Evolutionary conservation across 1,284 basidiomycete genomes (phyloP).

Genomic region (Farysia itapuensis): DNA sequence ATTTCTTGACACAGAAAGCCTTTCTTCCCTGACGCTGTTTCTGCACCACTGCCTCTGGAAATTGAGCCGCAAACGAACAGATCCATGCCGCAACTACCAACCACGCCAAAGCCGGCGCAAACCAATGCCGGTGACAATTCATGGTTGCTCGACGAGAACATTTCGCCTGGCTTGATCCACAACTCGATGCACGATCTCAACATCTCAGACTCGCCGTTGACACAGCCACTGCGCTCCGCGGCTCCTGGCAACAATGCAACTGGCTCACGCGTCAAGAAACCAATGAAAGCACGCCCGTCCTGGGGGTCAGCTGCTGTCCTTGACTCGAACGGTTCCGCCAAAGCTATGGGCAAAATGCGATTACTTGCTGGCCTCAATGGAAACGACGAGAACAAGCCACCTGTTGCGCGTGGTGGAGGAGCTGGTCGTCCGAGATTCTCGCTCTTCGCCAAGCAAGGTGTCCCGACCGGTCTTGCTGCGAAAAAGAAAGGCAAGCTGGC

Average conservation of each 20-base stretch:
- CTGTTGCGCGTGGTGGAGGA: constrained; percentile 12
- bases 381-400: constrained; percentile 31
- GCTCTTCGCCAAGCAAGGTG: constrained; percentile 35
- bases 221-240: constrained; percentile 7
- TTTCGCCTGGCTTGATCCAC: constrained; percentile 20
- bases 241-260: constrained; percentile 6
- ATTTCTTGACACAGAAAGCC: too few relatives aligned
- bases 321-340: constrained; percentile 17
- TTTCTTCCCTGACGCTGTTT: too few relatives aligned
- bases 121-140: constrained; percentile 19
- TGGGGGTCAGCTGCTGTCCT: constrained; percentile 31
- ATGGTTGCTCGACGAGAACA: constrained; percentile 29
- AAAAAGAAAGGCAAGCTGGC: constrained; percentile 6
- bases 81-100: constrained; percentile 28
- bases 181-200: constrained; percentile 23
- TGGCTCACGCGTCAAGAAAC: constrained; percentile 6
- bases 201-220: constrained; percentile 30
- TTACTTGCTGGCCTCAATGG: constrained; percentile 22
- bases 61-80: too few relatives aligned
- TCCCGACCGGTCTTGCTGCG: constrained; percentile 22
- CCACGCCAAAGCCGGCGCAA: constrained; percentile 17
- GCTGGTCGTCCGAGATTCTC: constrained; percentile 21
- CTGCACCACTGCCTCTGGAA: too few relatives aligned
- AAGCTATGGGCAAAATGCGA: constrained; percentile 29
- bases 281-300: constrained; percentile 25